Evolutionary conservation across 768 basidiomycete genomes (phyloP).

Genomic region (Amanita pallidorosea): DNA sequence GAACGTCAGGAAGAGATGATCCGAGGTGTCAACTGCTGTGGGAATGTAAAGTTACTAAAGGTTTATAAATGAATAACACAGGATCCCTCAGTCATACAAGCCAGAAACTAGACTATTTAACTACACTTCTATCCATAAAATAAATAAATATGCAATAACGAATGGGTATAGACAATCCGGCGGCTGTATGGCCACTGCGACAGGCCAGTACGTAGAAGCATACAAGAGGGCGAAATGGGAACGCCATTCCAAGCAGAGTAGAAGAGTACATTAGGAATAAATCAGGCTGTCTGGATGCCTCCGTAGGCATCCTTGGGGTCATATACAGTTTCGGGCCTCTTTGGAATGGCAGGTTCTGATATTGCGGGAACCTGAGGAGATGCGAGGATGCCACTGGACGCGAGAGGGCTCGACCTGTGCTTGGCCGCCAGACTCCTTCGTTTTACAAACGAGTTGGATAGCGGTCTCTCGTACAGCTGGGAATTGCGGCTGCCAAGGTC

Average conservation of each 20-base stretch:
- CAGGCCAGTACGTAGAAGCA: neutral
- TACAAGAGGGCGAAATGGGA: neutral
- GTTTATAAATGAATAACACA: no score
- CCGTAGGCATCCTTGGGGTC: conserved; percentile 61
- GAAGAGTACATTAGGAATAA: neutral
- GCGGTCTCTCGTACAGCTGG: neutral
- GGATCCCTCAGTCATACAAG: no score
- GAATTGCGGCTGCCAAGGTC: conserved; percentile 31
- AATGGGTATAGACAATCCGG: conserved; percentile 3
- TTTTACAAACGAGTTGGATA: conserved; percentile 14
- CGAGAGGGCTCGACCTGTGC: conserved; percentile 32
- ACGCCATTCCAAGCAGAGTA: neutral
- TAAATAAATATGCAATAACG: neutral
- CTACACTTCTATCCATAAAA: no score
- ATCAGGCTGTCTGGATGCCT: conserved; percentile 40
- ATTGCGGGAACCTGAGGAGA: conserved; percentile 6
- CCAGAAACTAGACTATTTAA: no score
- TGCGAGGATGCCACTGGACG: conserved; percentile 16
- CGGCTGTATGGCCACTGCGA: neutral
- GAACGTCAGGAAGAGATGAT: no score
- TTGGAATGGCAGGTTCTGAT: conserved; percentile 8
- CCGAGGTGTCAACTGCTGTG: no score
- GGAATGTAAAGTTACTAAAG: no score
- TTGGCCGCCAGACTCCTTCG: conserved; percentile 8
- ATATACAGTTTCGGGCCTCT: conserved; percentile 44